Conservation (phyloP, 108 stramenopile species). For the Conticribra guillardii region DNA sequence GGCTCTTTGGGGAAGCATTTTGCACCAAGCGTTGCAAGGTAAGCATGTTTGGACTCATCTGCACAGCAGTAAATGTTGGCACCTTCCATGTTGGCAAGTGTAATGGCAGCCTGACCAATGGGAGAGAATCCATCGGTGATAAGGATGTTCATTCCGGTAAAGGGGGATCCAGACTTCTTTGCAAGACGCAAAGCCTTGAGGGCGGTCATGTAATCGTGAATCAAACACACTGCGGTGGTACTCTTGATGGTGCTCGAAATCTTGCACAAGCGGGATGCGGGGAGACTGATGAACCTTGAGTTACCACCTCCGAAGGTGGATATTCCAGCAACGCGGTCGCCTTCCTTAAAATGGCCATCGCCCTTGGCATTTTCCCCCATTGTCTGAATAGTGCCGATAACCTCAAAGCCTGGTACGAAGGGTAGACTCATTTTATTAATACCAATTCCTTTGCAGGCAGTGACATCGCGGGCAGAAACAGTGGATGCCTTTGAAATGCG, state of each 20-base stretch:
- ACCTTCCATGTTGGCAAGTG: constrained; percentile 62
- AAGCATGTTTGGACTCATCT: constrained; percentile 50
- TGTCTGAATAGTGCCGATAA: constrained; percentile 60
- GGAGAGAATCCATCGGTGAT: constrained; percentile 66
- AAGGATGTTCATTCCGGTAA: constrained; percentile 68
- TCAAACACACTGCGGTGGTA: constrained; percentile 64
- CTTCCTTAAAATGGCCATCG: constrained; percentile 36
- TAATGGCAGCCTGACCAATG: constrained; percentile 68
- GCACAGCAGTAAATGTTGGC: constrained; percentile 65
- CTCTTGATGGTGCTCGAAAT: constrained; percentile 58
- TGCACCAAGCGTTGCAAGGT: constrained; percentile 52
- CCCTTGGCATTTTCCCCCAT: constrained; percentile 43
- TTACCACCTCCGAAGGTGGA: constrained; percentile 62
- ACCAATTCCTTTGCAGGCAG: constrained; percentile 57
- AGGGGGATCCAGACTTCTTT: constrained; percentile 40
- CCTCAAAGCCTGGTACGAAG: constrained; percentile 63
- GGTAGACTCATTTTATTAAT: constrained; percentile 53
- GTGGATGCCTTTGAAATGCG: constrained; percentile 57
- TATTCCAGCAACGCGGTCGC: constrained; percentile 67
- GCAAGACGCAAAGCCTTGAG: constrained; percentile 71
- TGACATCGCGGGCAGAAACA: constrained; percentile 62
- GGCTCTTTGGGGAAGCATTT: constrained; percentile 52
- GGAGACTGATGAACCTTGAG: constrained; percentile 59
- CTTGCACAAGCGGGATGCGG: constrained; percentile 55
- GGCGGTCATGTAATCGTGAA: constrained; percentile 78